Conservation (phyloP, 345 rosid genomes). For the Eucalyptus marginata region DNA sequence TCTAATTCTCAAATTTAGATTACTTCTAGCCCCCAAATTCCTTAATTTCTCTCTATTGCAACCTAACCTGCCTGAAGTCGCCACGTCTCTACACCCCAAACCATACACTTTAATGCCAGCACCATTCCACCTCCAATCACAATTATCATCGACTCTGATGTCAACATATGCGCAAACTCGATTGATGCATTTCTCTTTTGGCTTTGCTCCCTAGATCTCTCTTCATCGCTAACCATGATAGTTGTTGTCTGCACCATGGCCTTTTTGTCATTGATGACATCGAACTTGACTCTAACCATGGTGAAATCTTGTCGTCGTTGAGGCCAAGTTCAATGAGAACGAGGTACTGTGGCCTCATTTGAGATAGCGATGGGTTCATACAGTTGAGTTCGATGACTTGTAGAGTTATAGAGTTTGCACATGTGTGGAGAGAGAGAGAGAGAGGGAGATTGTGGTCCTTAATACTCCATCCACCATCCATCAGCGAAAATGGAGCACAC, state of each 20-base stretch:
- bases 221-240: background rate
- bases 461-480: background rate
- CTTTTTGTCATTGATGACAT: too few species aligned
- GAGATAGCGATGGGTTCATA: background rate
- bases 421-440: background rate
- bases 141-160: background rate
- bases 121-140: too few species aligned
- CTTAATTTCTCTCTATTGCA: background rate
- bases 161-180: background rate
- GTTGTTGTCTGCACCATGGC: accelerated
- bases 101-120: too few species aligned
- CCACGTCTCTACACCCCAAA: background rate
- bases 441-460: background rate
- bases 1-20: background rate
- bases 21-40: background rate
- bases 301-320: background rate
- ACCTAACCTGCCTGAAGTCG: background rate
- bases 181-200: background rate
- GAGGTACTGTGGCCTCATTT: background rate
- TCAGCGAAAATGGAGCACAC: background rate
- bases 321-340: background rate
- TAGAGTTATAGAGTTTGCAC: background rate
- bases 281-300: accelerated
- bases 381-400: background rate
- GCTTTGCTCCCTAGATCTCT: too few species aligned